Percentiles rank a stretch among this genome's conserved stretches.
These are phyloP conservation scores for Aspergillus sp. DNA, from an alignment of 2,329 filamentous ascomycete species.

Conservation along the genomic window DNA sequence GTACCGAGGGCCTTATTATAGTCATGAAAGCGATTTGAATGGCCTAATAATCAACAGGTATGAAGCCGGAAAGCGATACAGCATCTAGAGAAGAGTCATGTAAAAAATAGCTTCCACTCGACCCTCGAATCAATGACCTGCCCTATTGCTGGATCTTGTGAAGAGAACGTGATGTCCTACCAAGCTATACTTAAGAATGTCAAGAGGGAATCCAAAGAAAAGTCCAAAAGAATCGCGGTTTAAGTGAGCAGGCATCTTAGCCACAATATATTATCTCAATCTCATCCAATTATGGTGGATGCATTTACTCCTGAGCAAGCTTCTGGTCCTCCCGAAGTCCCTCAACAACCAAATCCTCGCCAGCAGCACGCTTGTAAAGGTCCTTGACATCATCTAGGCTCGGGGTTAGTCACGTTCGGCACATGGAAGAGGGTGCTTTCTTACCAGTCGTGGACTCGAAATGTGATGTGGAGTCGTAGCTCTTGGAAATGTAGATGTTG, in stretches of 20 bases:
- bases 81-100: too few species aligned
- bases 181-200: not conserved
- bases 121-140: too few species aligned
- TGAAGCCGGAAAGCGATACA: too few species aligned
- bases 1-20: too few species aligned
- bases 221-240: conserved; percentile 15
- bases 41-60: too few species aligned
- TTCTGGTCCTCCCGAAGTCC: conserved; percentile 68
- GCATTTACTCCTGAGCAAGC: conserved; percentile 33
- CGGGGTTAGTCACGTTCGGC: conserved; percentile 4
- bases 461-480: conserved; percentile 95
- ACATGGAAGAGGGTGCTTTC: conserved; percentile 5
- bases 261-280: conserved; percentile 20
- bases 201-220: conserved; percentile 6
- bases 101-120: too few species aligned
- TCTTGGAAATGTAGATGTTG: conserved; percentile 97
- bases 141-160: too few species aligned
- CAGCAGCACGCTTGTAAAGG: conserved; percentile 78
- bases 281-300: conserved; percentile 4
- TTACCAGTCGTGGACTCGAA: conserved; percentile 80
- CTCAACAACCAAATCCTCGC: conserved; percentile 83
- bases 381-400: conserved; percentile 82
- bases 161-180: too few species aligned
- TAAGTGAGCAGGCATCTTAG: conserved; percentile 22
- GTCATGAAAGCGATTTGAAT: too few species aligned